Evolutionary conservation across 805 yeast species (phyloP), one percentile per base, ranked within the genome.

Genomic region (Ogataea paradorogensis): DNA sequence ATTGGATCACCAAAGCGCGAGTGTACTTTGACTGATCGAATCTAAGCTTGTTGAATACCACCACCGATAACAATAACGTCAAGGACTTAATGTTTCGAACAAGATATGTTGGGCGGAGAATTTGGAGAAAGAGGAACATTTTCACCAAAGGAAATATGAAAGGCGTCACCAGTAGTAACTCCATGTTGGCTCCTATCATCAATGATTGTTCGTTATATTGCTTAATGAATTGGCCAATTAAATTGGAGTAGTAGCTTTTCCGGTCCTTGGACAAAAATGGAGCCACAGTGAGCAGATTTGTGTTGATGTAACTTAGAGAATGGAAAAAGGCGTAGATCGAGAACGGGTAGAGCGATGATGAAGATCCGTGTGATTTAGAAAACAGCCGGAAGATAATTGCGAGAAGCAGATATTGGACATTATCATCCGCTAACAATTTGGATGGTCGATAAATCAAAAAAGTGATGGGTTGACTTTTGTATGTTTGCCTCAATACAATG

Each of bases 291-390:
- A 82, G 63, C 43, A 82, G 56, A 50, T 68, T 67, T 35, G 71
- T 70, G 54, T 74, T 78, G 50, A 74, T 61, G 60, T 82, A 83
- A 30, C 74, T 71, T 53, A 80, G 66, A 5, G 77, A 73, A 62
- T 83, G 89, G 70, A 82, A 82, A 2, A 74, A 44, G 5, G 87
- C 79, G 59, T 72, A 83, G 35, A 82, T 70, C 13, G 74, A 69
- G 53, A 81, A 82, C 21, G 88, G 80, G 47, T 78, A 68, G 43
- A 80, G 62, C 47, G 63, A 70, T 27, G 66, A 78, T 6, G 54
- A 42, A 28, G 43, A 50, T n/a, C 50, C 46, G n/a, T 48, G 46
- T n/a, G 36, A 33, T 7, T 37, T 33, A 8, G 60, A 50, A 61
- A 50, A 52, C 55, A 68, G 59, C 65, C 54, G 63, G 51, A 55